Base-by-base conservation (phyloP, 2,329 filamentous ascomycete genomes). In the Botrytis hyacinthi region DNA sequence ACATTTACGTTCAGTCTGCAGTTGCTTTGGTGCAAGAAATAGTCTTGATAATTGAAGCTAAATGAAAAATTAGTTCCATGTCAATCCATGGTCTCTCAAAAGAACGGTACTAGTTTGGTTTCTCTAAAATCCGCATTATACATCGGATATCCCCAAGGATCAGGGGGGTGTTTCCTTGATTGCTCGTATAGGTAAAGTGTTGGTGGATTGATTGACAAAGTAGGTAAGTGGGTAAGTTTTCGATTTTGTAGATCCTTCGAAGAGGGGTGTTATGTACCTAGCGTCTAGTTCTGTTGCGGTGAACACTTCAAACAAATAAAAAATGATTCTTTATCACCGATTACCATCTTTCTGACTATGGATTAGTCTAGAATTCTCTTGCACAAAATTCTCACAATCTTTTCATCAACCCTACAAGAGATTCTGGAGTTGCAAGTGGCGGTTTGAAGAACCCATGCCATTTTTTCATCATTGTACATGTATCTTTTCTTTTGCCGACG, bases 261-360 rank as follows among this genome's bases (percentile, higher is more conserved):
- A 40, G 44, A 35, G 29, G 63, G 22, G 44, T 46, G 44, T 16
- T 37, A 57, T 57, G 51, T 57, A 18, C 51, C 51, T 57, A 57
- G 63, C 35, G 18, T 29, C 61, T 63, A 67, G 63, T 37, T 51
- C 44, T 67, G 44, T 51, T 67, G 63, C 63, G 63, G 63, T 67
- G 63, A 67, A 67, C 20, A 67, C 44, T 51, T 6, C 14, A n/a
- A 67, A 67, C n/a, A 63, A 44, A 42, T 42, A 37, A 35, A 66
- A n/a, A 48, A 26, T 37, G 48, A 37, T 26, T 67, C 44, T 26
- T 46, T 22, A 44, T 51, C 32, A 37, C 44, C 44, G 63, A 67
- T 67, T 37, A 67, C 44, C 29, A 26, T n/a, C 16, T 20, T 14
- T n/a, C 9, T 40, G 22, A 48, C 12, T 48, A 48, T 16, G 29